These are phyloP conservation scores for Arctostaphylos glauca DNA, from an alignment of 148 eudicot genomes.

Conservation along the genomic window DNA sequence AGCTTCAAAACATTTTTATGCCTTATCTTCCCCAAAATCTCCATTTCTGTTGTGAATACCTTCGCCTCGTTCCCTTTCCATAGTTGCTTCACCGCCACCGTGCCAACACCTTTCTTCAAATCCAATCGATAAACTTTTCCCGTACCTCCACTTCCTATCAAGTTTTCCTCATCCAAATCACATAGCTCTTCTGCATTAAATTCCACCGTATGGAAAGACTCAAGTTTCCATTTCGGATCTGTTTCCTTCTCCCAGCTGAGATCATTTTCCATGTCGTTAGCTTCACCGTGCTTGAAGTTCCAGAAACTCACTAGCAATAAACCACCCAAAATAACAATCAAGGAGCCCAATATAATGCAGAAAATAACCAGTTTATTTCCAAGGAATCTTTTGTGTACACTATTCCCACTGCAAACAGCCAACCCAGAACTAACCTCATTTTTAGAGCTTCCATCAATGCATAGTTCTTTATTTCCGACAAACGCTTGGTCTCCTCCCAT, in stretches of 20 bases:
- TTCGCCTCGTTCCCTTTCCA: constrained; percentile 45
- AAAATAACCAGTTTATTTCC: constrained; percentile 33
- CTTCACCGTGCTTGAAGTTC: constrained; percentile 42
- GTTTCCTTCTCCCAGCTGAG: constrained; percentile 30
- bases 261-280: constrained; percentile 19
- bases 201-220: constrained; percentile 67
- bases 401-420: constrained; percentile 34
- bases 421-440: constrained; percentile 26
- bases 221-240: constrained; percentile 63
- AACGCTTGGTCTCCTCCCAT: constrained; percentile 65
- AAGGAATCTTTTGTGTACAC: constrained; percentile 21
- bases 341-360: constrained; percentile 40
- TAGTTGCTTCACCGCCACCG: constrained; percentile 82
- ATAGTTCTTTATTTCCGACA: constrained; percentile 62
- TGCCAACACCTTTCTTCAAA: constrained; percentile 50
- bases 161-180: constrained; percentile 48
- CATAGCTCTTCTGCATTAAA: constrained; percentile 63
- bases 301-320: constrained; percentile 49
- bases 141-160: constrained; percentile 79
- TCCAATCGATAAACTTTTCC: constrained; percentile 85
- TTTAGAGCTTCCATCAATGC: constrained; percentile 35
- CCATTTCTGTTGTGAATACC: constrained; percentile 61
- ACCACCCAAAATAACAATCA: constrained; percentile 43
- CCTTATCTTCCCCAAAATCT: constrained; percentile 74
- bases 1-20: constrained; percentile 81